Conservation (phyloP, 2,329 filamentous ascomycete genomes). For the Pseudovirgaria hyperparasitica region DNA sequence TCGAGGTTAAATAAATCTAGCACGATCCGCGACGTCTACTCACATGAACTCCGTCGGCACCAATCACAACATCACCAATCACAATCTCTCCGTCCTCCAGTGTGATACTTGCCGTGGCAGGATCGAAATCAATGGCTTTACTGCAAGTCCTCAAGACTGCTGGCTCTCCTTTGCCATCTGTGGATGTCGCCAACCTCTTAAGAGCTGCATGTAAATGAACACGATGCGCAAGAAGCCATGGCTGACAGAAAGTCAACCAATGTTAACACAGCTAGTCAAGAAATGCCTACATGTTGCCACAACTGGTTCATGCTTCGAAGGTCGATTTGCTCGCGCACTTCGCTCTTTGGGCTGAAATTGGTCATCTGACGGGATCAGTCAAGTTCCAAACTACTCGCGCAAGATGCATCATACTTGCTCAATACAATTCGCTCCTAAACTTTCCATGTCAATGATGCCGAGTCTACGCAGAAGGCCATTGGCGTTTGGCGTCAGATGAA, state of each 20-base stretch:
- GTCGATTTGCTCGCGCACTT: constrained; percentile 22
- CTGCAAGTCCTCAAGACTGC: constrained; percentile 29
- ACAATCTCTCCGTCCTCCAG: constrained; percentile 33
- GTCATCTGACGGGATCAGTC: constrained; percentile 11
- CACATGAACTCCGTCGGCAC: constrained; percentile 42
- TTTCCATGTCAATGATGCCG: constrained; percentile 28
- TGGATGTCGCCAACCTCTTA: constrained; percentile 32
- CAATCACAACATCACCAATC: constrained; percentile 38
- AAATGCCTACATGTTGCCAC: constrained; percentile 33
- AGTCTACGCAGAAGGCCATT: constrained; percentile 42
- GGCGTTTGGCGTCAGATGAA: constrained; percentile 50
- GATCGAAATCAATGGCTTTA: constrained; percentile 32
- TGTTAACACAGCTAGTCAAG: no score
- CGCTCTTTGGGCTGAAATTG: constrained; percentile 27
- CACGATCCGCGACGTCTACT: constrained; percentile 7
- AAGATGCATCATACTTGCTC: constrained; percentile 12
- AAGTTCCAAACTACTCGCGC: neutral
- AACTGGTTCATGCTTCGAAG: constrained; percentile 24
- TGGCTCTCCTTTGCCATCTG: constrained; percentile 20
- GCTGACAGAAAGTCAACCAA: no score
- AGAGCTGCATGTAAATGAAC: constrained; percentile 40
- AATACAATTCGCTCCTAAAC: constrained; percentile 24
- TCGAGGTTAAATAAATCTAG: neutral
- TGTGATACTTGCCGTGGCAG: constrained; percentile 26
- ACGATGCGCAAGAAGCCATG: constrained; percentile 42